Evolutionary conservation across 768 basidiomycete genomes (phyloP), one percentile per base, ranked within the genome.

Genomic region (Serendipita sp.): DNA sequence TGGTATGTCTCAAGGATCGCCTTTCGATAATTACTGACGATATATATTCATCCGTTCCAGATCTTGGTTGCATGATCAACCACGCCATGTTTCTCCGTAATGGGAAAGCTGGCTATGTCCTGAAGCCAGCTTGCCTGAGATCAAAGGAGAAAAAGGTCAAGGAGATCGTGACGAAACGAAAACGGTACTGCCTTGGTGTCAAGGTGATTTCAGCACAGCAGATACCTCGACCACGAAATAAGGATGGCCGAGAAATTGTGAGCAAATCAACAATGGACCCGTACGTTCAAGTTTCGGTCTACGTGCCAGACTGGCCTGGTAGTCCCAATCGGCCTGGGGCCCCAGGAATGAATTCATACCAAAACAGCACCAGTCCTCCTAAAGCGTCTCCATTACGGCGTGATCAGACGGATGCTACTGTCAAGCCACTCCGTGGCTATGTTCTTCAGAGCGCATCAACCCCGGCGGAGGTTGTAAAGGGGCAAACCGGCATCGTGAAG

Each of bases 61-160:
- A 97, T 73, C 74, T 91, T 62, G 93, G 91, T 1, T 88, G 86
- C 70, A 84, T 86, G 77, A 90, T 97, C 72, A 99, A 96, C 70
- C 84, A 88, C 66, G 91, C 94, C 3, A 93, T 98, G 91, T 99
- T 99, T 73, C 85, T 86, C 67, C 80, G 88, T 2, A 94, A 95
- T 68, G 88, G 87, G n/a, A 81, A 87, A 3, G 79, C 82, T 1
- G 95, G 95, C 0, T 96, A 91, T 69, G 84, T 99, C 1, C 80
- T 96, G 44, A 96, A 97, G 71, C 95, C 95, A 1, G 78, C 78
- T 2, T 83, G 86, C 1, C 78, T 97, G 10, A 79, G 91, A 4
- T 74, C 73, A n/a, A 76, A 79, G 37, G 80, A 84, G 68, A 84
- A 88, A 72, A 79, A 76, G 53, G 84, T 89, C 68, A 74, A 75